Evolutionary conservation across 2,329 filamentous ascomycete species (phyloP).

Genomic region (Hypoxylon sp.): DNA sequence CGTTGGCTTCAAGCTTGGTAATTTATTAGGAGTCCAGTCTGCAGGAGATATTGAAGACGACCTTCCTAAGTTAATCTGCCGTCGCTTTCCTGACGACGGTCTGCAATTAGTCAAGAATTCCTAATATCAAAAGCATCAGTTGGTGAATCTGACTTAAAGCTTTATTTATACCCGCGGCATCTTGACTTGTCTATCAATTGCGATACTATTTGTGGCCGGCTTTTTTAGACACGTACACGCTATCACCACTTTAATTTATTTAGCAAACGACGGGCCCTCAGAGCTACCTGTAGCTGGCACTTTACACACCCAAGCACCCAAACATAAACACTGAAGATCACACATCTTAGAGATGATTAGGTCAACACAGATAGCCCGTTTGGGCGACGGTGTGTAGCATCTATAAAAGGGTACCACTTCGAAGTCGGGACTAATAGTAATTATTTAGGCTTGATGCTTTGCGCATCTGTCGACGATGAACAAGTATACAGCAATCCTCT

Average conservation of each 20-base stretch:
- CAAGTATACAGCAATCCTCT: conserved; percentile 62
- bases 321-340: background rate
- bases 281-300: background rate
- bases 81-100: conserved; percentile 9
- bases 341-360: conserved; percentile 75
- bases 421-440: conserved; percentile 35
- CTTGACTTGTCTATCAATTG: conserved; percentile 5
- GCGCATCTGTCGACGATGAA: conserved; percentile 94
- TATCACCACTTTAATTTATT: conserved; percentile 10
- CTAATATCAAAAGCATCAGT: conserved; percentile 4
- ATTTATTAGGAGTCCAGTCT: conserved; percentile 1
- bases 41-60: conserved; percentile 13
- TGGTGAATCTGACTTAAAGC: background rate
- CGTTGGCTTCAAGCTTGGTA: conserved; percentile 8
- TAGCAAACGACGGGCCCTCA: conserved; percentile 3
- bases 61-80: conserved; percentile 20
- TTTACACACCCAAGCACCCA: conserved; percentile 2
- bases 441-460: conserved; percentile 86
- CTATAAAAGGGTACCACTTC: conserved; percentile 35
- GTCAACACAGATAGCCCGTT: conserved; percentile 93
- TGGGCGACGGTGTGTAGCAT: conserved; percentile 77
- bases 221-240: conserved; percentile 46
- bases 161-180: background rate
- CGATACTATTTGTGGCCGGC: conserved; percentile 27
- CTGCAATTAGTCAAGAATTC: background rate